A percentile compares a stretch with the other conserved stretches of the same genome.
Evolutionary conservation across 768 basidiomycete genomes (phyloP).

Genomic region (Psilocybe sp.): DNA sequence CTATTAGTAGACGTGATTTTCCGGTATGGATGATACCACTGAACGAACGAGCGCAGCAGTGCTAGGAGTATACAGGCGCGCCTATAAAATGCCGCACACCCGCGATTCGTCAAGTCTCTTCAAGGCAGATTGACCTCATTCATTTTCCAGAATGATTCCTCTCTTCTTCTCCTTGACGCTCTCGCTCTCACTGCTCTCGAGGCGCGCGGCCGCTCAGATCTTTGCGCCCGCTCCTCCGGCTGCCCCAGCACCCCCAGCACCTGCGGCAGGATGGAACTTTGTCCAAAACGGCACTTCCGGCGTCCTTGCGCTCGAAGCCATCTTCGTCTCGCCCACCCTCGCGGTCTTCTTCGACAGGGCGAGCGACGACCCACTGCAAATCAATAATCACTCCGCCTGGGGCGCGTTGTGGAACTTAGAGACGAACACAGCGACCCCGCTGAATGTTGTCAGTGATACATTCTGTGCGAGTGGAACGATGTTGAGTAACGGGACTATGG

Average conservation of each 20-base stretch:
- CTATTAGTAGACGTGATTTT: too few relatives aligned
- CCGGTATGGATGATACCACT: too few relatives aligned
- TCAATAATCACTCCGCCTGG: constrained; percentile 44
- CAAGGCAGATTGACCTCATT: too few relatives aligned
- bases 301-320: constrained; percentile 20
- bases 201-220: too few relatives aligned
- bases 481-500: constrained; percentile 39
- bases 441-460: constrained; percentile 33
- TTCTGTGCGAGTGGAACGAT: constrained; percentile 43
- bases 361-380: constrained; percentile 33
- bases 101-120: too few relatives aligned
- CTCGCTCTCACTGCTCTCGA: too few relatives aligned
- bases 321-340: constrained; percentile 20
- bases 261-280: constrained; percentile 18
- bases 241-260: constrained; percentile 1
- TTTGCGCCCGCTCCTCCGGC: too few relatives aligned
- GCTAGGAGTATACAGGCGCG: too few relatives aligned
- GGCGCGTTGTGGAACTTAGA: constrained; percentile 38
- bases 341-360: constrained; percentile 21
- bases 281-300: constrained; percentile 24
- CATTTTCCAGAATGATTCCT: too few relatives aligned
- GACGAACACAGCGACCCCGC: constrained; percentile 34
- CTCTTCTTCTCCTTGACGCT: too few relatives aligned
- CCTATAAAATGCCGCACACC: too few relatives aligned
- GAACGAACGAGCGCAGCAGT: too few relatives aligned